phyloP scores from a whole-genome alignment of 2,329 filamentous ascomycete species.

The Aspergillus alliaceus region DNA sequence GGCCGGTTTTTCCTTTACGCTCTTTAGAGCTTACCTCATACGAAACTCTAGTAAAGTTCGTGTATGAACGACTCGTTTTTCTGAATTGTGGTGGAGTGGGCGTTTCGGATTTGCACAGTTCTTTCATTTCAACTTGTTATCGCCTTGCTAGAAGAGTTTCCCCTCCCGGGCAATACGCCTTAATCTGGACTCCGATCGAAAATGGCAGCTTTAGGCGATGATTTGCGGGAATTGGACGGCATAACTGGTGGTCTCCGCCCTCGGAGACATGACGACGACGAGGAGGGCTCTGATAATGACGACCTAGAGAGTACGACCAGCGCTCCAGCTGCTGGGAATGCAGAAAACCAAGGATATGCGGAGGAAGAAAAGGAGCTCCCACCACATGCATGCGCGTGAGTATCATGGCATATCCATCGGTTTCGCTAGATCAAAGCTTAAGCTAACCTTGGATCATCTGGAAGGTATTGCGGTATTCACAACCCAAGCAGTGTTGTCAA shows the following conservation, averaged over 20 bases:
- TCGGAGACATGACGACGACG: slow-evolving; percentile 80
- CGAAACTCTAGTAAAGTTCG: not conserved
- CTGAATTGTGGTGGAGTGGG: slow-evolving; percentile 5
- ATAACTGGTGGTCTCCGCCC: slow-evolving; percentile 60
- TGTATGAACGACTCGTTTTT: slow-evolving; percentile 7
- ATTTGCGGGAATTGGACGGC: slow-evolving; percentile 75
- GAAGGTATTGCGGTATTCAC: slow-evolving; percentile 94
- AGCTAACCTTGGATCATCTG: slow-evolving; percentile 11
- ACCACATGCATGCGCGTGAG: slow-evolving; percentile 92
- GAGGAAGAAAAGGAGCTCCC: slow-evolving; percentile 92
- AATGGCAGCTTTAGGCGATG: slow-evolving; percentile 77
- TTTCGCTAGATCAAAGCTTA: slow-evolving; percentile 18
- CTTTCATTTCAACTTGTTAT: not conserved
- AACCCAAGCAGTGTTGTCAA: slow-evolving; percentile 94
- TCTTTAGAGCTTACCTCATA: slow-evolving; percentile 21
- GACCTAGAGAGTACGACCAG: slow-evolving; percentile 76
- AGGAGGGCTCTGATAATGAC: slow-evolving; percentile 83
- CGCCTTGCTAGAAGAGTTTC: slow-evolving; percentile 52
- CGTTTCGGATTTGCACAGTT: slow-evolving; percentile 1
- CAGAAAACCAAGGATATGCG: slow-evolving; percentile 55
- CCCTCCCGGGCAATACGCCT: slow-evolving; percentile 80
- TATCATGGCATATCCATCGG: slow-evolving; percentile 28
- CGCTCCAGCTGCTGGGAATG: slow-evolving; percentile 73
- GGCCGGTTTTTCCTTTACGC: slow-evolving; percentile 25
- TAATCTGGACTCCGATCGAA: slow-evolving; percentile 80